Conservation (phyloP, 352 stramenopile genomes). For the Globisporangium spiculum region DNA sequence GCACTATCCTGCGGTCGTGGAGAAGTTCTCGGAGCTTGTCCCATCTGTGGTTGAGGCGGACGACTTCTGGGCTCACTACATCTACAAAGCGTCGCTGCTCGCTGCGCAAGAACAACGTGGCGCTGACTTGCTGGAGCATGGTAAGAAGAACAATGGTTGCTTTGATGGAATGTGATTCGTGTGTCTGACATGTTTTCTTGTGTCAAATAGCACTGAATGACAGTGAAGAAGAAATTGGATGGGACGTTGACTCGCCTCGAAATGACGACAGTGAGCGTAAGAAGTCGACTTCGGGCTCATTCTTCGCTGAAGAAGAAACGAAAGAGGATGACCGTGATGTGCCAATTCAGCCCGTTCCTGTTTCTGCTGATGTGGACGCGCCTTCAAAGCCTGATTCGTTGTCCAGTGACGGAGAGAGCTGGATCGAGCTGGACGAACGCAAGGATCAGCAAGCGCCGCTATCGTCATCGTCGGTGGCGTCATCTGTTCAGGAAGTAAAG, state of each 20-base stretch:
- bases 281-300: conserved; percentile 9
- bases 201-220: conserved; percentile 42
- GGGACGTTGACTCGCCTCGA: conserved; percentile 63
- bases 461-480: conserved; percentile 45
- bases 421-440: conserved; percentile 63
- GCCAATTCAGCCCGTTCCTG: not conserved
- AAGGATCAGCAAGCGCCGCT: conserved; percentile 39
- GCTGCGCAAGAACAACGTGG: conserved; percentile 65
- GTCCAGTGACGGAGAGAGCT: conserved; percentile 61
- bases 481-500: conserved; percentile 23
- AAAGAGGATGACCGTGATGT: conserved; percentile 28
- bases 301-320: conserved; percentile 43
- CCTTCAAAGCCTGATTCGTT: conserved; percentile 19
- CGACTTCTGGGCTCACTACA: conserved; percentile 67
- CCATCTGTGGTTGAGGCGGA: conserved; percentile 44
- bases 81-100: conserved; percentile 72
- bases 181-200: not conserved
- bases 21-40: conserved; percentile 60
- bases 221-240: conserved; percentile 65
- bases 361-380: not conserved
- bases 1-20: conserved; percentile 56
- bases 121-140: conserved; percentile 60
- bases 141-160: conserved; percentile 17
- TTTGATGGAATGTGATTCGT: not conserved
- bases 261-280: conserved; percentile 34